A percentile compares a stretch with the other conserved stretches of the same genome.
Evolutionary conservation across 495 filamentous ascomycete genomes (phyloP).

Genomic region (Pyrenopolyporus hunteri): DNA sequence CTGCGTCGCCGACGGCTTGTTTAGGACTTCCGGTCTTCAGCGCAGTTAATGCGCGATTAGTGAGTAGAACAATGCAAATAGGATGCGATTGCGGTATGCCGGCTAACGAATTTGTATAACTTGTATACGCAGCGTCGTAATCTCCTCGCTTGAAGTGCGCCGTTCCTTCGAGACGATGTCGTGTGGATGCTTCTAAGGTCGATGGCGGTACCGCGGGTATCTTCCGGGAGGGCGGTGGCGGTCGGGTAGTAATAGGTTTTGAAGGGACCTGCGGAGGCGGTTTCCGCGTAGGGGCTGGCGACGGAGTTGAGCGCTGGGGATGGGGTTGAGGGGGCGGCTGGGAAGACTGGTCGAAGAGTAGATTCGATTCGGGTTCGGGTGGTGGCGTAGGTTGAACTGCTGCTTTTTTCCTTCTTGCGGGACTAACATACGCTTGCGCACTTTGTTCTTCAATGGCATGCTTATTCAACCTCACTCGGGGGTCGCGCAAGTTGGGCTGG

Average conservation of each 20-base stretch:
- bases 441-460: slow-evolving; percentile 80
- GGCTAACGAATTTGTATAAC: slow-evolving; percentile 77
- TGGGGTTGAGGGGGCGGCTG: slow-evolving; percentile 26
- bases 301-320: slow-evolving; percentile 27
- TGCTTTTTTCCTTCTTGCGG: slow-evolving; percentile 77
- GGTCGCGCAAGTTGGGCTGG: slow-evolving; percentile 52
- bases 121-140: slow-evolving; percentile 80
- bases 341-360: slow-evolving; percentile 58
- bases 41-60: slow-evolving; percentile 88
- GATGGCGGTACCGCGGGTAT: slow-evolving; percentile 71
- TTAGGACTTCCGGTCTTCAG: slow-evolving; percentile 91
- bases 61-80: slow-evolving; percentile 81
- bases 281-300: slow-evolving; percentile 11
- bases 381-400: slow-evolving; percentile 52
- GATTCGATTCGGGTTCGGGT: slow-evolving; percentile 60
- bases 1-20: slow-evolving; percentile 80
- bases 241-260: slow-evolving; percentile 35
- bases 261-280: slow-evolving; percentile 26
- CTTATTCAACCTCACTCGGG: slow-evolving; percentile 67
- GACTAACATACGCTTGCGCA: slow-evolving; percentile 86
- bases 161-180: slow-evolving; percentile 78
- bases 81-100: slow-evolving; percentile 82
- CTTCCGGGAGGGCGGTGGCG: slow-evolving; percentile 44
- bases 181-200: slow-evolving; percentile 72
- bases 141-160: slow-evolving; percentile 93